These are phyloP conservation scores for Trypanosoma congolense DNA, from an alignment of 208 protist genomes.

Conservation along the genomic window DNA sequence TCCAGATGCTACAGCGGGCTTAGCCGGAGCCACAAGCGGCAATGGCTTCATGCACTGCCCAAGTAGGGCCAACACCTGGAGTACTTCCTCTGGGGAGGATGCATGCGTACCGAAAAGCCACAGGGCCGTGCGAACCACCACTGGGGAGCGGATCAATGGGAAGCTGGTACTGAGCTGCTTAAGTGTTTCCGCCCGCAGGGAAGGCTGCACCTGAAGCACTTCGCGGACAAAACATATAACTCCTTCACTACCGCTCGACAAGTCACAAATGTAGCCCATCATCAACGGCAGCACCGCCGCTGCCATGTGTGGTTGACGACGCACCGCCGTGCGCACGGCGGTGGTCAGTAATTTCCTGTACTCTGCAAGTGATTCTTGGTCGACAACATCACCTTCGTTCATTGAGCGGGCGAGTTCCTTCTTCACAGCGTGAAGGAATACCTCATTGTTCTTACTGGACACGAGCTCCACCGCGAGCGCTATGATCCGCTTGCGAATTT, in stretches of 20 bases:
- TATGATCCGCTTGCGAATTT: constrained; percentile 94
- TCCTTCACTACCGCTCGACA: constrained; percentile 62
- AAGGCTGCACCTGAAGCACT: constrained; percentile 86
- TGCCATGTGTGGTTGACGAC: constrained; percentile 87
- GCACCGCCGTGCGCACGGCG: constrained; percentile 88
- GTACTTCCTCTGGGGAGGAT: constrained; percentile 54
- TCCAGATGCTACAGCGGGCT: constrained; percentile 25
- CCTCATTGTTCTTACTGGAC: constrained; percentile 88
- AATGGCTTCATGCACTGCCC: constrained; percentile 43
- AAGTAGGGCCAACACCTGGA: constrained; percentile 35
- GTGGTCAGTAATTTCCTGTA: constrained; percentile 91
- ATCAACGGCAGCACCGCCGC: constrained; percentile 81
- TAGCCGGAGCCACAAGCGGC: constrained; percentile 46
- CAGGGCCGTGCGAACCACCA: constrained; percentile 75
- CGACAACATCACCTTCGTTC: constrained; percentile 32
- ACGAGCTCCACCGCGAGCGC: constrained; percentile 92
- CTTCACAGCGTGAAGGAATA: constrained; percentile 92
- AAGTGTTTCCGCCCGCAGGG: constrained; percentile 69
- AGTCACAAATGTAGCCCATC: constrained; percentile 94
- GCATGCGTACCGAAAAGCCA: constrained; percentile 94
- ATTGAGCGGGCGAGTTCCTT: constrained; percentile 87
- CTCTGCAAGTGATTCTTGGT: constrained; percentile 36
- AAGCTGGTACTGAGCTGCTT: constrained; percentile 56
- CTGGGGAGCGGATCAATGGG: constrained; percentile 47
- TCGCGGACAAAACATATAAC: constrained; percentile 94